Evolutionary conservation across 2,329 filamentous ascomycete genomes (phyloP).

Genomic region (Dactylellina parvicollis): DNA sequence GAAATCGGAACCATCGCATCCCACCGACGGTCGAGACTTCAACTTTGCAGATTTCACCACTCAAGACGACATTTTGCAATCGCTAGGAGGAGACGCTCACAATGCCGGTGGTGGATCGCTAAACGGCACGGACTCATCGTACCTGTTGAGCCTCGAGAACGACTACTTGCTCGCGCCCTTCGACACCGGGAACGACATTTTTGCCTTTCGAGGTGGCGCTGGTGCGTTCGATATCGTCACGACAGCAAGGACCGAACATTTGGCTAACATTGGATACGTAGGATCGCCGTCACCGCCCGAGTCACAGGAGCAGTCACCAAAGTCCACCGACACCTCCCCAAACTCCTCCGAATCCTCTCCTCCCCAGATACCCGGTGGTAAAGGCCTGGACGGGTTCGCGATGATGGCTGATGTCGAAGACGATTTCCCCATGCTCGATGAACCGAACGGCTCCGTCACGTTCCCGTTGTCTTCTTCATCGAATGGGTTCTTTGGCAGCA

Average conservation of each 20-base stretch:
- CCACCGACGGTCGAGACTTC: slow-evolving; percentile 51
- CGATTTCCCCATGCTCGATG: slow-evolving; percentile 52
- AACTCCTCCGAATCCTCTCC: slow-evolving; percentile 50
- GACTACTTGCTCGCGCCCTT: slow-evolving; percentile 51
- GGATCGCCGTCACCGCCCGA: slow-evolving; percentile 51
- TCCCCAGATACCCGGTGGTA: slow-evolving; percentile 35
- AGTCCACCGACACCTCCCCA: slow-evolving; percentile 48
- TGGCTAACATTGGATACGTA: slow-evolving; percentile 11
- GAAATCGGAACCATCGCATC: slow-evolving; percentile 49
- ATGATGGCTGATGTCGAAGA: slow-evolving; percentile 52
- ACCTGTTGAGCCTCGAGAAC: slow-evolving; percentile 50
- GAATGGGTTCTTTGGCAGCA: slow-evolving; percentile 50
- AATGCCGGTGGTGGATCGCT: slow-evolving; percentile 39
- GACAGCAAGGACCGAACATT: not conserved
- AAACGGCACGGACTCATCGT: slow-evolving; percentile 43
- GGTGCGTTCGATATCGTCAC: slow-evolving; percentile 28
- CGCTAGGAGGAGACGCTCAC: slow-evolving; percentile 43
- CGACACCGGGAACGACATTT: slow-evolving; percentile 48
- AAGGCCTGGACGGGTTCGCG: slow-evolving; percentile 38
- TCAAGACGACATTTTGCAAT: slow-evolving; percentile 47
- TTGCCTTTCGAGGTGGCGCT: slow-evolving; percentile 48
- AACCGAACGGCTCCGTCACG: slow-evolving; percentile 20
- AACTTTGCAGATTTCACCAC: slow-evolving; percentile 50
- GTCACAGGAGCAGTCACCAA: slow-evolving; percentile 52
- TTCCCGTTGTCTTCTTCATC: slow-evolving; percentile 45